Conservation (phyloP, 2,329 filamentous ascomycete species). For the Aspergillus quadricinctus region DNA sequence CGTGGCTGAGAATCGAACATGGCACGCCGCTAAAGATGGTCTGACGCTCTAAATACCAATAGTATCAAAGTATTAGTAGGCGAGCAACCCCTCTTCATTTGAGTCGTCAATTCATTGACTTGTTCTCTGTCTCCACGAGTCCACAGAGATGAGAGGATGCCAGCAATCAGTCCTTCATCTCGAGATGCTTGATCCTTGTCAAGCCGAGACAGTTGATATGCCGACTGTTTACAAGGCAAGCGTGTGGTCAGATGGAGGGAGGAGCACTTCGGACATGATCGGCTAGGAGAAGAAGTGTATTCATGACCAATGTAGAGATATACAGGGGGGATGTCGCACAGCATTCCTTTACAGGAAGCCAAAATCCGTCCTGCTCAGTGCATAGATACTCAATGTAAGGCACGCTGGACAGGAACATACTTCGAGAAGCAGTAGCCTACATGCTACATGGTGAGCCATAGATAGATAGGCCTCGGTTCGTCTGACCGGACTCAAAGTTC, state of each 20-base stretch:
- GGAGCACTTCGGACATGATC: not conserved
- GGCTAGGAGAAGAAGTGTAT: no score
- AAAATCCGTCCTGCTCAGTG: no score
- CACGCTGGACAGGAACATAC: no score
- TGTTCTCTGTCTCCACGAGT: not conserved
- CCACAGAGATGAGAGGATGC: not conserved
- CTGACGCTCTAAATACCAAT: not conserved
- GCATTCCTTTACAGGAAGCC: no score
- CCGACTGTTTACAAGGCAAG: no score
- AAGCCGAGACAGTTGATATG: no score
- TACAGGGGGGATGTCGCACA: no score
- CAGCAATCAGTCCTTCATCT: not conserved
- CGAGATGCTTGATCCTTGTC: no score
- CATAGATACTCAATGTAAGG: no score
- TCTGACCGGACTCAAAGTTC: not conserved
- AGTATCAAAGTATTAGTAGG: not conserved
- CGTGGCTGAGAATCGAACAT: not conserved
- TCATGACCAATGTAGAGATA: no score
- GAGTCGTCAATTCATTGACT: not conserved
- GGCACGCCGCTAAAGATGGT: not conserved
- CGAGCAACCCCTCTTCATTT: not conserved
- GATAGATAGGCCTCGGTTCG: not conserved
- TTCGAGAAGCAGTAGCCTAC: no score
- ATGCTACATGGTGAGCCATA: no score
- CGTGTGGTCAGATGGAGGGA: not conserved